phyloP scores from a whole-genome alignment of 257 asterid genomes.

The Jasminum sambac region DNA sequence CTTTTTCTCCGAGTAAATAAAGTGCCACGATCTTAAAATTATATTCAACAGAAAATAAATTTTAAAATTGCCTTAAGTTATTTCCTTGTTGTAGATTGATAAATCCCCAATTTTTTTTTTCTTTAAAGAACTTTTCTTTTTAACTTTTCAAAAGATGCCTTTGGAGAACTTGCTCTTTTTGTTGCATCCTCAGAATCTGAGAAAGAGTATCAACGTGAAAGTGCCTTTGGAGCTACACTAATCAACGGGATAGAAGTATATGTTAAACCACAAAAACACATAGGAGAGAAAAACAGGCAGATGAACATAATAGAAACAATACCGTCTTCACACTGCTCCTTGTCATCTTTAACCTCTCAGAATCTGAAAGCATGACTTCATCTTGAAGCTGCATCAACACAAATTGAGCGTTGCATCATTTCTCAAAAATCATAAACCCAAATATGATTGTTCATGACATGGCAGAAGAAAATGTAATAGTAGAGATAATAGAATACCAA shows the following conservation, averaged over 20 bases:
- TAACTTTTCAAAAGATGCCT: constrained; percentile 85
- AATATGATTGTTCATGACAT: constrained; percentile 16
- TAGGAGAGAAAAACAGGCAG: not conserved
- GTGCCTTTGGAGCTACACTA: constrained; percentile 85
- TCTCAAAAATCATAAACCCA: constrained; percentile 19
- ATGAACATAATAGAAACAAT: constrained; percentile 22
- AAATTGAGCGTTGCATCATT: constrained; percentile 24
- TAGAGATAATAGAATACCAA: not conserved
- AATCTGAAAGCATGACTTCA: constrained; percentile 80
- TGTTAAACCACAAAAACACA: constrained; percentile 10
- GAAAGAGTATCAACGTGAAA: constrained; percentile 91
- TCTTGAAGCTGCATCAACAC: constrained; percentile 79
- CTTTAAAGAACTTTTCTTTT: too few relatives aligned
- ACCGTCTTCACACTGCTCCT: constrained; percentile 94
- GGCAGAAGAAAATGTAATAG: constrained; percentile 20
- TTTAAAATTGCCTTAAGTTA: too few relatives aligned
- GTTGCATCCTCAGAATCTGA: constrained; percentile 85
- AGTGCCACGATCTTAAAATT: too few relatives aligned
- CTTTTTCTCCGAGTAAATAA: too few relatives aligned
- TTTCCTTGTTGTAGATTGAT: too few relatives aligned
- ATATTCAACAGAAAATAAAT: too few relatives aligned
- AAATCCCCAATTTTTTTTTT: too few relatives aligned
- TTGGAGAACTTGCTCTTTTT: constrained; percentile 91
- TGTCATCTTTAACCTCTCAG: constrained; percentile 84
- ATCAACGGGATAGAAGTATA: constrained; percentile 13